These are phyloP conservation scores for Lentinula edodes DNA, from an alignment of 768 basidiomycete genomes.

Conservation along the genomic window DNA sequence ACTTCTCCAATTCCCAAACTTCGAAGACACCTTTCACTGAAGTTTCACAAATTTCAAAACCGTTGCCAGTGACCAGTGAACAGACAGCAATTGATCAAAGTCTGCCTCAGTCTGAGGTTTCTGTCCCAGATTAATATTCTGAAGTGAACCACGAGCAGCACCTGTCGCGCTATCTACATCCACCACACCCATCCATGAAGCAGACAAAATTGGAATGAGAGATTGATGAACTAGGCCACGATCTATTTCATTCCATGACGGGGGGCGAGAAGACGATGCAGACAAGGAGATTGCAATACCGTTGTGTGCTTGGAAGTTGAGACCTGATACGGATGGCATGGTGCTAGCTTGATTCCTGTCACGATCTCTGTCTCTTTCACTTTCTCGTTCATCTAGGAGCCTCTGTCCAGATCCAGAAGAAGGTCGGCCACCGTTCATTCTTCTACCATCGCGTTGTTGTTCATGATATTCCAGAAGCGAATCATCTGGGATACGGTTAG, in stretches of 20 bases:
- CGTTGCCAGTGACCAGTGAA: too few relatives aligned
- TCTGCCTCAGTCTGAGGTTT: too few relatives aligned
- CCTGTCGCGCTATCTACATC: too few relatives aligned
- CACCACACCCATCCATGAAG: too few relatives aligned
- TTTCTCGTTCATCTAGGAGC: conserved; percentile 28
- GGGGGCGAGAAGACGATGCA: conserved; percentile 17
- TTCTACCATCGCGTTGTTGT: conserved; percentile 6
- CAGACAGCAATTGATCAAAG: too few relatives aligned
- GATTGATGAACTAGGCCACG: conserved; percentile 31
- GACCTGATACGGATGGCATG: conserved; percentile 48
- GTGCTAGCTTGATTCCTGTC: conserved; percentile 33
- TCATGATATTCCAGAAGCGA: conserved; percentile 16
- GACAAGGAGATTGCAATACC: conserved; percentile 20
- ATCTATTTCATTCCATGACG: conserved; percentile 12
- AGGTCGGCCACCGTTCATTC: conserved; percentile 19
- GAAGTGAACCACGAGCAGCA: too few relatives aligned
- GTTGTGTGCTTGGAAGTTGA: conserved; percentile 28
- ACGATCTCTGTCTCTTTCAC: neutral
- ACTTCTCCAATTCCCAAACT: too few relatives aligned
- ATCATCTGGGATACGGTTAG: conserved; percentile 36
- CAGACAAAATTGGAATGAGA: conserved; percentile 28
- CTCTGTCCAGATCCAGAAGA: conserved; percentile 30
- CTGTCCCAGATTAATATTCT: too few relatives aligned
- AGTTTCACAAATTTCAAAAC: too few relatives aligned
- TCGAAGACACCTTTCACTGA: too few relatives aligned